A percentile compares a stretch with the other conserved stretches of the same genome.
phyloP scores from a whole-genome alignment of 1,284 basidiomycete species.

The Tausonia pullulans region DNA sequence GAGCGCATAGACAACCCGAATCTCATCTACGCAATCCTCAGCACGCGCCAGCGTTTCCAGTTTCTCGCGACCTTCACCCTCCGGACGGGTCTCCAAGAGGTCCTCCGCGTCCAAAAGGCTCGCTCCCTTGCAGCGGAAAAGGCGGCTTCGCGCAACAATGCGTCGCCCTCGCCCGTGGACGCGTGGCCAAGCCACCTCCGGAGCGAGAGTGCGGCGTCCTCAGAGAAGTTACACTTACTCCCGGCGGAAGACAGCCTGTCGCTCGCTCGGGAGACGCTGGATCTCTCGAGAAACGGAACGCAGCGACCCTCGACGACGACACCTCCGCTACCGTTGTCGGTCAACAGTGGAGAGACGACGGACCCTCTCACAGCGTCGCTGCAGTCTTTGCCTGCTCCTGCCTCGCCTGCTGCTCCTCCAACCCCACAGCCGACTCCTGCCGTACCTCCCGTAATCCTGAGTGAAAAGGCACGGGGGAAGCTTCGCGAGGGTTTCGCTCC shows the following conservation, averaged over 20 bases:
- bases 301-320: no score
- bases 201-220: no score
- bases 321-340: neutral
- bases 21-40: slow-evolving; percentile 72
- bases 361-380: neutral
- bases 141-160: no score
- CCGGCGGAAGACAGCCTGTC: no score
- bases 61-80: slow-evolving; percentile 81
- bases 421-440: no score
- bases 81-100: slow-evolving; percentile 66
- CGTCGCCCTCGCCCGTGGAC: no score
- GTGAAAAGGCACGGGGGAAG: slow-evolving; percentile 80
- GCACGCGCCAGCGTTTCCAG: slow-evolving; percentile 70
- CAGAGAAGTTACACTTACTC: no score
- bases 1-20: slow-evolving; percentile 60
- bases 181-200: no score
- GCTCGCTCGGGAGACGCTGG: neutral
- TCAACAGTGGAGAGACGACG: neutral
- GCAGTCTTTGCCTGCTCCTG: no score
- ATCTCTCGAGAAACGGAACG: neutral
- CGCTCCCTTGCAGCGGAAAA: slow-evolving; percentile 49
- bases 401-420: no score
- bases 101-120: slow-evolving; percentile 56
- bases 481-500: slow-evolving; percentile 43
- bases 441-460: slow-evolving; percentile 29